Evolutionary conservation across 2,329 filamentous ascomycete species (phyloP), one percentile per base, ranked within the genome.

Genomic region (Elsinoe australis): DNA sequence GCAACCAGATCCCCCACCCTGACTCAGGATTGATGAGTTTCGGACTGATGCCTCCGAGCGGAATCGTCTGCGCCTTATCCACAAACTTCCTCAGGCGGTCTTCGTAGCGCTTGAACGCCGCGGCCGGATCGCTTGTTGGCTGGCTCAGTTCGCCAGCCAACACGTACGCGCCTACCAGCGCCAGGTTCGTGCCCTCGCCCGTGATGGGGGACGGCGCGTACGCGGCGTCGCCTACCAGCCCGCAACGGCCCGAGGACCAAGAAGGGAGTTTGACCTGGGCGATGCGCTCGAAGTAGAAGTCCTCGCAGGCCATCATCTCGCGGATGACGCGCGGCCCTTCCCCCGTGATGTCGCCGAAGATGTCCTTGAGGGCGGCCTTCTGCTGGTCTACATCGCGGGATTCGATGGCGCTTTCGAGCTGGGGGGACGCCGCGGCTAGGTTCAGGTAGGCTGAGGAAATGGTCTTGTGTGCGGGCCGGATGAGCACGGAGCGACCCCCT

Each of bases 221-320:
- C 1, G 58, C 67, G 1, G 67, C 64, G 51, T 70, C 67, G 4
- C 66, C 67, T 1, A 68, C 50, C 3, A 69, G 53, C 5, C 49
- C 64, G 5, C 61, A 55, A n/a, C 62, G 59, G 5, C 64, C 63
- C 14, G 59, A 56, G 1, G 57, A 58, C 61, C 64, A 68, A 2
- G 53, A 45, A 2, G 60, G 52, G 52, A 69, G 59, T 36, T 62
- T 64, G 35, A 70, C 60, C 38, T 68, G 64, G 4, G 60, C 64
- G n/a, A 67, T 56, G 14, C 67, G 62, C 22, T 69, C 63, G 50
- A 65, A 67, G 55, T 73, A 74, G 53, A 71, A 73, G 48, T 73
- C 66, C 0, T 67, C 55, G 0, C 64, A 56, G 1, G 55, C 57
- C 21, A 62, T 55, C 66, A 74, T 68, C 1, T 56, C 67, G 5